Base-by-base conservation (phyloP, 345 rosid species). In the Rubroshorea leprosula region DNA sequence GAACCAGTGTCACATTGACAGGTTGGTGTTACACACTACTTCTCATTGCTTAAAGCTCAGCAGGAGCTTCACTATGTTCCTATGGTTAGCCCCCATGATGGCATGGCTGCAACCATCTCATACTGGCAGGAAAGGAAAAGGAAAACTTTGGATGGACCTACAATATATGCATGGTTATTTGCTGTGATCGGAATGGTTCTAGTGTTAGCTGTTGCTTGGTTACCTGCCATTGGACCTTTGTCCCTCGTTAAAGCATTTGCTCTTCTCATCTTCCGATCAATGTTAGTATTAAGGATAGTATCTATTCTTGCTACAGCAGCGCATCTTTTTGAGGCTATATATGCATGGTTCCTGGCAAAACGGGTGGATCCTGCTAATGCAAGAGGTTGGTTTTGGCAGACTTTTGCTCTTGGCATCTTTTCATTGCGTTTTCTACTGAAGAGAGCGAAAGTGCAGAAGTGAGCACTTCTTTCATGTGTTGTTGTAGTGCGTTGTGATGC, bases 21-120 rank as follows among this genome's bases (percentile, higher is more conserved):
- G 98, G 95, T 89, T 1, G 93, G 98, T 23, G 86, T 92, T 44
- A 92, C 96, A 48, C 96, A 84, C 69, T 86, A 86, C 71, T 92
- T 92, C 78, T 92, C 95, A 2, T 80, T 66, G 67, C 89, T 89
- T 31, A 92, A 89, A 73, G 93, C 98, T 20, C 85, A 79, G 77
- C 74, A 77, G 59, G 98, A 92, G 76, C 97, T 89, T 31, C 91
- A 95, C 39, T 89, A 86, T 71, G 81, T 84, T 52, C 97, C 97
- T 19, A 68, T 83, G 77, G 89, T 86, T 66, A 78, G 77, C 72
- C 83, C 95, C 23, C 74, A 54, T 18, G 93, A 92, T 54, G 96
- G 95, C 47, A 83, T 92, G 93, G 90, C 93, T 56, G 86, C 87
- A 54, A 92, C 96, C 1, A 80, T 89, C 64, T 56, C 84, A 12